Conservation (phyloP, 1,139 yeast genomes). For the Saccharomycopsis hybrid region DNA sequence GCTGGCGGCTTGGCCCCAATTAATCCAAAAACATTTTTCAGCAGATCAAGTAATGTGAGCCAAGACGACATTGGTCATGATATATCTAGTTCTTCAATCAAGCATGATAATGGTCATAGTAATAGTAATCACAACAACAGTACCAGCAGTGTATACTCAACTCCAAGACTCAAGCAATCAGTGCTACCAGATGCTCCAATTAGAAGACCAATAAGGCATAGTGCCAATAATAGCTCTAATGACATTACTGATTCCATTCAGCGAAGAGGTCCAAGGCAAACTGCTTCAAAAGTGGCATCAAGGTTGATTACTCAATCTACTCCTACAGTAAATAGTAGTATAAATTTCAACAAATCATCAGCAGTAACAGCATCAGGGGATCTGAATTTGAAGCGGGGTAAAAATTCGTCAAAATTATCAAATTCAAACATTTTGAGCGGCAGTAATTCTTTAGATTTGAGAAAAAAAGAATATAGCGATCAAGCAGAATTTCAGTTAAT, state of each 20-base stretch:
- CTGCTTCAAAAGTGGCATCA: conserved; percentile 45
- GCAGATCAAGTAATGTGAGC: conserved; percentile 1
- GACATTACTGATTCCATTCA: conserved; percentile 30
- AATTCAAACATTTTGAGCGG: conserved; percentile 1
- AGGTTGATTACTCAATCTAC: conserved; percentile 40
- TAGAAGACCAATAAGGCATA: conserved; percentile 37
- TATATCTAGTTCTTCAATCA: neutral
- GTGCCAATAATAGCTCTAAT: conserved; percentile 21
- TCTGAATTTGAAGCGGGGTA: conserved; percentile 22
- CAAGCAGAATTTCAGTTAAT: conserved; percentile 41
- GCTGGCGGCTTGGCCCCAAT: conserved; percentile 9
- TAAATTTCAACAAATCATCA: neutral
- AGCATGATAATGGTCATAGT: no score
- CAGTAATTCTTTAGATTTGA: conserved; percentile 9
- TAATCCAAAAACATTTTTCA: conserved; percentile 15
- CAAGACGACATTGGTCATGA: neutral
- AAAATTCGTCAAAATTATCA: conserved; percentile 12
- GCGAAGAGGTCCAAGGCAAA: conserved; percentile 25
- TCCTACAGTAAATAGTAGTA: conserved; percentile 12
- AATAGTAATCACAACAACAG: neutral
- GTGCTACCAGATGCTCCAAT: conserved; percentile 49
- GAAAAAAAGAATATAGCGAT: conserved; percentile 16
- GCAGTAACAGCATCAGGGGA: conserved; percentile 4
- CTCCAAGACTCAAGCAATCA: conserved; percentile 42
- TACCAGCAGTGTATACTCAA: conserved; percentile 25